Base-by-base conservation (phyloP, 2,329 filamentous ascomycete genomes). In the Diplodia mutila region DNA sequence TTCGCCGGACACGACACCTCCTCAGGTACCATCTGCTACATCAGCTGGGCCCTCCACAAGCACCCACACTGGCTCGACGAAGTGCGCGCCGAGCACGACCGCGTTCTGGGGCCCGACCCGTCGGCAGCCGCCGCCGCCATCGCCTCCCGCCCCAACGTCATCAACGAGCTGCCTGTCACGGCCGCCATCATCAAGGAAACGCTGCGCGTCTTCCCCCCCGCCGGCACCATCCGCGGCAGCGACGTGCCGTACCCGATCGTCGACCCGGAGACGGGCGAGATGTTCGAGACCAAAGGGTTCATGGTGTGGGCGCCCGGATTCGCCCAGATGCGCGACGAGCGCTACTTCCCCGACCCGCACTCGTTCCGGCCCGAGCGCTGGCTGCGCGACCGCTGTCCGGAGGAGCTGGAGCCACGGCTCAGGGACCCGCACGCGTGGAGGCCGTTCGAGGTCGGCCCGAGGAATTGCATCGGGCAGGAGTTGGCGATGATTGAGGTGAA, bases 401-500 rank as follows among this genome's bases (percentile, higher is more conserved):
- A 46, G 11, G 59, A 65, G 5, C 66, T 70, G 53, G 27, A 57
- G 46, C 67, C 69, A 12, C 69, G 68, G 39, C 32, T 65, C 4
- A 21, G 7, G 25, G 42, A 63, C 34, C 42, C 59, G 23, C 54
- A 67, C 1, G 76, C 74, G 9, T 81, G 70, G 69, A 72, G 77
- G 8, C 74, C 80, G 0, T 83, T 83, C 66, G 78, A 81, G 46
- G 68, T 73, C 5, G 81, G 81, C 0, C 75, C 76, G 1, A 69
- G 79, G 3, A 73, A 71, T 3, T 82, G 80, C 65, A 73, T 79
- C 23, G 79, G 79, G 0, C 76, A 80, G 70, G 75, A 75, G 25
- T 69, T 82, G 29, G 79, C 78, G 0, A 71, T 74, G 69, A 70
- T 75, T 14, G 77, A 81, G 70, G 66, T 81, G 27, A 76, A 74